A percentile compares a stretch with the other conserved stretches of the same genome.
phyloP scores from a whole-genome alignment of 2,329 filamentous ascomycete genomes.

The Fusarium stilboides region DNA sequence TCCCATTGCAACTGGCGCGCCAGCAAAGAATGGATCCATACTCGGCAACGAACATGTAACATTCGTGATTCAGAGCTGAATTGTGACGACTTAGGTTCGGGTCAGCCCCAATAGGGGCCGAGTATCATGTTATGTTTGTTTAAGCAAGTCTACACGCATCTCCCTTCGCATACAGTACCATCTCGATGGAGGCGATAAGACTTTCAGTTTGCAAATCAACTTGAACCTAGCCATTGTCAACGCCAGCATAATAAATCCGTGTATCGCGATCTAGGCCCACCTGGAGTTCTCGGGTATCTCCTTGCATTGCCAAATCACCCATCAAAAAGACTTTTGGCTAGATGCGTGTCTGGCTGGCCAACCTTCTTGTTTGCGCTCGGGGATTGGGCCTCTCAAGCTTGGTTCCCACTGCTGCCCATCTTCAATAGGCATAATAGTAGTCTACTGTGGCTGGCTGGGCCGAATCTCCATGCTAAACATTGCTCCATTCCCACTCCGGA shows the following conservation, averaged over 20 bases:
- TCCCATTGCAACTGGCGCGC: neutral
- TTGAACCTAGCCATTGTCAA: neutral
- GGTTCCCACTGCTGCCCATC: slow-evolving; percentile 14
- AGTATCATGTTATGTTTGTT: neutral
- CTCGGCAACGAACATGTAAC: neutral
- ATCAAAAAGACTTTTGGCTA: slow-evolving; percentile 14
- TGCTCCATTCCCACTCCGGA: slow-evolving; percentile 40
- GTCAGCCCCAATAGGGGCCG: slow-evolving; percentile 7
- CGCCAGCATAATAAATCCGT: slow-evolving; percentile 4
- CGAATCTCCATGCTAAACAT: slow-evolving; percentile 25
- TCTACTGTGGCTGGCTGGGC: slow-evolving; percentile 38
- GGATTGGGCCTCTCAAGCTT: slow-evolving; percentile 14
- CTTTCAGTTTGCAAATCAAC: neutral
- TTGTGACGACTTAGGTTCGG: neutral
- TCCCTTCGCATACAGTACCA: neutral
- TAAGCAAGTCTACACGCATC: neutral
- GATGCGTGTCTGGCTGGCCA: slow-evolving; percentile 1
- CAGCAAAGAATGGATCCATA: neutral
- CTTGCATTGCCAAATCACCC: slow-evolving; percentile 5
- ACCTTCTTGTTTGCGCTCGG: neutral
- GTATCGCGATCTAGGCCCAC: slow-evolving; percentile 10
- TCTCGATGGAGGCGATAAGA: neutral
- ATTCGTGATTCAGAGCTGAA: neutral
- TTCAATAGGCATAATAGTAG: slow-evolving; percentile 26
- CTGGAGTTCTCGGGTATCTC: slow-evolving; percentile 14